Evolutionary conservation across 257 asterid species (phyloP).

Genomic region (Solanum bulbocastanum): DNA sequence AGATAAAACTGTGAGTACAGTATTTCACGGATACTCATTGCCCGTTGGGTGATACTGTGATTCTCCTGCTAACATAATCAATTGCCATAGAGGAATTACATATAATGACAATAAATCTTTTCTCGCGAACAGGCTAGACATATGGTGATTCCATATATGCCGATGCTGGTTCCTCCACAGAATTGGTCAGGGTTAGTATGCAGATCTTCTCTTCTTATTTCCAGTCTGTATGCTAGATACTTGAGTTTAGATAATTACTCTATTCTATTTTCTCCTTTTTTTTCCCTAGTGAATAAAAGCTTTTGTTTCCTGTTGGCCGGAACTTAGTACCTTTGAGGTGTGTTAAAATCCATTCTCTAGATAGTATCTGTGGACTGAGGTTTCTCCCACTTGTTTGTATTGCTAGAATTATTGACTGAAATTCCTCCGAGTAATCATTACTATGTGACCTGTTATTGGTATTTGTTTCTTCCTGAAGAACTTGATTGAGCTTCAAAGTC

Average conservation of each 20-base stretch:
- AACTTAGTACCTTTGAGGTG: neutral
- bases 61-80: neutral
- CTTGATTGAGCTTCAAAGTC: neutral
- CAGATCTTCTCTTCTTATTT: neutral
- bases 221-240: neutral
- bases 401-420: neutral
- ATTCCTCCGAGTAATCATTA: neutral
- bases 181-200: slow-evolving; percentile 69
- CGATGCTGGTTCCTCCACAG: slow-evolving; percentile 93
- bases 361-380: neutral
- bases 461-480: neutral
- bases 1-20: slow-evolving; percentile 71
- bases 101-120: neutral
- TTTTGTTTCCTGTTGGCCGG: neutral
- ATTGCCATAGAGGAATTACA: neutral
- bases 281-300: neutral
- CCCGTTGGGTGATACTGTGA: neutral
- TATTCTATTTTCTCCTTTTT: neutral
- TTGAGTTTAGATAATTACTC: neutral
- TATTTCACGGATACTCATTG: neutral
- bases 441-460: neutral
- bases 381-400: neutral
- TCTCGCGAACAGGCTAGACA: slow-evolving; percentile 69
- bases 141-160: slow-evolving; percentile 99
- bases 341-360: neutral